Evolutionary conservation across 106 monocot genomes (phyloP), one percentile per base, ranked within the genome.

Genomic region (Dioscorea alata): DNA sequence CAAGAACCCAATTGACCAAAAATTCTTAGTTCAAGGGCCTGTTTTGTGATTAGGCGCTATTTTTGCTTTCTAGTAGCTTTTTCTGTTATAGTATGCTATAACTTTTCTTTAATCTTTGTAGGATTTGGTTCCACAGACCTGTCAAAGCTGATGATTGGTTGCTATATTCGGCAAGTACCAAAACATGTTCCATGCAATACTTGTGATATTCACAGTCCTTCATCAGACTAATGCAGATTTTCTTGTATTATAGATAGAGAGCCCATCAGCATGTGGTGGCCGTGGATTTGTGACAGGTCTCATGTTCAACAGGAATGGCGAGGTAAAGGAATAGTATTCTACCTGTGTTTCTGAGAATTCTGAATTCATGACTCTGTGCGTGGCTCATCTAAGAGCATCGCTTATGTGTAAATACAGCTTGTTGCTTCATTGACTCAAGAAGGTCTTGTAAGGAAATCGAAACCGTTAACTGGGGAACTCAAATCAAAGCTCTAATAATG

Each of bases 61-160:
- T 28, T 28, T 42, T 42, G 1, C 42, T 42, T 6, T 42, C 42
- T 42, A 42, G 42, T 28, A 28, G 28, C 3, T 1, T 28, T 28
- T 28, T 3, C 28, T 28, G 28, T 28, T 28, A 28, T 28, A 28
- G 3, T 28, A 28, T 28, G 3, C 28, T 28, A 28, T 28, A 28
- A 42, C 6, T 42, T 10, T 42, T 42, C 6, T 63, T 65, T 24
- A 0, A 65, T 54, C 48, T 24, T 50, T 32, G 23, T 31, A 35
- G 64, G 69, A 91, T 95, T 23, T 95, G 95, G 91, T 95, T 95
- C 77, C 95, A 95, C 75, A 86, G 83, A 65, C 74, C 80, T 25
- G 67, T 84, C 49, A 91, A 79, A 82, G 91, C 95, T 62, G 91
- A 95, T 71, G 95, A 95, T 21, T 95, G 95, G 95, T 61, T 91